A percentile compares a stretch with the other conserved stretches of the same genome.
phyloP scores from a whole-genome alignment of 73 alveolate species.

The Stentor coeruleus region DNA sequence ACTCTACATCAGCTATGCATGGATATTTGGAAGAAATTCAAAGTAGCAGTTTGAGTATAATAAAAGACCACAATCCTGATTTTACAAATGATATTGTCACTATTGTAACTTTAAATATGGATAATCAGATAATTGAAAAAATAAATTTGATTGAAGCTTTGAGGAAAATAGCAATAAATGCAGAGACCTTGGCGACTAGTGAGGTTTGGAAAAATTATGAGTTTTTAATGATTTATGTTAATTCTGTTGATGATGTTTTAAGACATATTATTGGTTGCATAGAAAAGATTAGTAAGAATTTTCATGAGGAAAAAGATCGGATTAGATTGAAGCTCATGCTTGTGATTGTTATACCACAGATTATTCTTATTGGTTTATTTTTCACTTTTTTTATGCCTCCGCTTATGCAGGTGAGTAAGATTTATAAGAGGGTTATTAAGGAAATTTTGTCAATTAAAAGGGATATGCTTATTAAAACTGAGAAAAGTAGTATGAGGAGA shows the following conservation, averaged over 20 bases:
- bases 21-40: too few relatives aligned
- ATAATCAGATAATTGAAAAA: too few relatives aligned
- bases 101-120: too few relatives aligned
- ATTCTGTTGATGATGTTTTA: neutral
- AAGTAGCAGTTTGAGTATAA: too few relatives aligned
- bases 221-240: neutral
- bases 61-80: too few relatives aligned
- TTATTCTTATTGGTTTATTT: neutral
- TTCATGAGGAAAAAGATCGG: neutral
- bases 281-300: neutral
- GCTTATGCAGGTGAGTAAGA: neutral
- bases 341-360: neutral
- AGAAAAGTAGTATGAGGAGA: neutral
- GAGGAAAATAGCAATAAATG: too few relatives aligned
- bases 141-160: too few relatives aligned
- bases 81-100: too few relatives aligned
- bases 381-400: neutral
- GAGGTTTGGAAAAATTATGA: neutral
- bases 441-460: neutral
- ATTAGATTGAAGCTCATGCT: too few relatives aligned
- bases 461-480: neutral
- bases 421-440: neutral
- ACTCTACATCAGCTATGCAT: too few relatives aligned
- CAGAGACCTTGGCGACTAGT: too few relatives aligned
- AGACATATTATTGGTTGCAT: too few relatives aligned